Conservation (phyloP, 2,329 filamentous ascomycete genomes). For the Fusarium piperis region DNA sequence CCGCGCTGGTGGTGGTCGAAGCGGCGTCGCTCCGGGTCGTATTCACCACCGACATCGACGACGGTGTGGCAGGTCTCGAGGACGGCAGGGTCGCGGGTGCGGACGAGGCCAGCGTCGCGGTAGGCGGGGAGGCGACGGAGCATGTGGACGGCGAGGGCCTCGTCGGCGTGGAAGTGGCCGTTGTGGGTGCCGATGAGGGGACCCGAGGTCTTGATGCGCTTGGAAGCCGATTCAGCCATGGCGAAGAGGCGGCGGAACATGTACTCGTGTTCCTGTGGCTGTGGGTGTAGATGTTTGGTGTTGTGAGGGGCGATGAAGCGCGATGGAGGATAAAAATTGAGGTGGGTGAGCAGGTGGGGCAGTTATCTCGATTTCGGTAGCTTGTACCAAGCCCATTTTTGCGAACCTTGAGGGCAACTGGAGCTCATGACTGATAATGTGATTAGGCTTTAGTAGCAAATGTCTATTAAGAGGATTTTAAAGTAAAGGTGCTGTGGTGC, state of each 20-base stretch:
- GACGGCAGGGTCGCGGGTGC: slow-evolving; percentile 83
- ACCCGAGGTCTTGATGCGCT: slow-evolving; percentile 81
- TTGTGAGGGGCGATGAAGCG: background rate
- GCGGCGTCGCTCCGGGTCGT: slow-evolving; percentile 78
- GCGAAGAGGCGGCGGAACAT: slow-evolving; percentile 48
- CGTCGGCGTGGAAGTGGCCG: slow-evolving; percentile 98
- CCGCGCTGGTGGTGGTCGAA: slow-evolving; percentile 98
- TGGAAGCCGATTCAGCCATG: slow-evolving; percentile 74
- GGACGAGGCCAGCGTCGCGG: slow-evolving; percentile 75
- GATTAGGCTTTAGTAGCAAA: background rate
- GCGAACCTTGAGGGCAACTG: background rate
- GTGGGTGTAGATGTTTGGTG: background rate
- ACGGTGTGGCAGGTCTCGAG: slow-evolving; percentile 91
- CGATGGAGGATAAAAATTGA: background rate
- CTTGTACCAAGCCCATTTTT: background rate
- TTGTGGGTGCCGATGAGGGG: slow-evolving; percentile 91
- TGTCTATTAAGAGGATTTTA: background rate
- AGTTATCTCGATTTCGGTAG: background rate
- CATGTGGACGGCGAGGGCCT: slow-evolving; percentile 96
- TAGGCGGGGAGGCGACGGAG: slow-evolving; percentile 90
- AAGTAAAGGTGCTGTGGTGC: background rate
- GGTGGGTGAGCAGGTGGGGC: background rate
- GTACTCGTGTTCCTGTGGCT: slow-evolving; percentile 7
- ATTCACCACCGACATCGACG: slow-evolving; percentile 96
- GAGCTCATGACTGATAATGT: background rate